Base-by-base conservation (phyloP, 2,329 filamentous ascomycete genomes). In the Paecilomyces fulvus region DNA sequence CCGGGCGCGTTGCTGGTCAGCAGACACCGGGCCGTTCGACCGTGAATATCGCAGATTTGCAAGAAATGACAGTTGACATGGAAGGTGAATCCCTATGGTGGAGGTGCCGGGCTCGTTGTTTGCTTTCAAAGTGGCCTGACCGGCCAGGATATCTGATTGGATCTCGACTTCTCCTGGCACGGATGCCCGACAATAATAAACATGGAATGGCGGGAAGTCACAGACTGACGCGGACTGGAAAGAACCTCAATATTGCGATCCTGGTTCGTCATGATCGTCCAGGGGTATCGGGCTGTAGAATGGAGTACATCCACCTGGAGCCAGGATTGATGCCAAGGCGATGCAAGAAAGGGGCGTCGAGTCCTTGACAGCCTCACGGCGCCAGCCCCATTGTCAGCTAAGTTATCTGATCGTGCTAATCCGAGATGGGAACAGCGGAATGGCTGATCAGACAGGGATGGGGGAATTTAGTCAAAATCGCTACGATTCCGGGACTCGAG, bases 381-480 rank as follows among this genome's bases (percentile, higher is more conserved):
- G 33, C 12, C 20, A 49, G 48, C 48, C 48, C 28, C 48, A n/a
- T 49, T n/a, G 21, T 49, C 37, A 43, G 37, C 37, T 28, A 49
- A 49, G 48, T 49, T 49, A 49, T 49, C 48, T 49, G 48, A 49
- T 49, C 48, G 48, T 49, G 48, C 48, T 23, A 49, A 49, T 23
- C 48, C 48, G 20, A 12, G 20, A 49, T 6, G 48, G 48, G 48
- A 49, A 23, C 48, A 28, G 25, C 23, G 17, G 48, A 49, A 43
- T n/a, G 9, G 37, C 37, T 43, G 37, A 43, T 43, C 37, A 17
- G 37, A 43, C 37, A 43, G 37, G 37, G 37, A 43, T 43, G 9
- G 3, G 9, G 14, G 37, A 37, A 12, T 37, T n/a, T 37, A 43
- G 37, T 43, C 37, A 43, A 43, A 43, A 20, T 43, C 33, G 33